Conservation (phyloP, 495 filamentous ascomycete species). For the Xylaria longipes region DNA sequence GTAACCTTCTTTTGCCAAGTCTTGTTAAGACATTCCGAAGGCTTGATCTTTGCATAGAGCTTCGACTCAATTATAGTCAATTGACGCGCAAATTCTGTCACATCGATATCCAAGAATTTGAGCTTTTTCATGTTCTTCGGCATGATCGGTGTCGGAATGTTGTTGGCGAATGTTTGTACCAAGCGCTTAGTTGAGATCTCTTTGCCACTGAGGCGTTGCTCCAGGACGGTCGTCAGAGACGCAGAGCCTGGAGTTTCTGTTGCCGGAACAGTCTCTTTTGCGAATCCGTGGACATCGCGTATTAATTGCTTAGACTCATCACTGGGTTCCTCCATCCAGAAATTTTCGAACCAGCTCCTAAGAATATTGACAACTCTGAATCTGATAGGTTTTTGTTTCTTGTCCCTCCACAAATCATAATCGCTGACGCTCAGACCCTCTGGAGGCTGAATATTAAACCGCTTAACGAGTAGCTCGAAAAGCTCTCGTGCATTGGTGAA, state of each 20-base stretch:
- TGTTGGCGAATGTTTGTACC: conserved; percentile 79
- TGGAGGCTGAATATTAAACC: conserved; percentile 94
- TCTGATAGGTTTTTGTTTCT: conserved; percentile 93
- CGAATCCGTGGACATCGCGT: conserved; percentile 86
- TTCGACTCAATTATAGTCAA: conserved; percentile 96
- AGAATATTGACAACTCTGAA: conserved; percentile 97
- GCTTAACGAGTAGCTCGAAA: conserved; percentile 88
- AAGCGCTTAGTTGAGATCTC: conserved; percentile 86
- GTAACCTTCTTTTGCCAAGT: conserved; percentile 95
- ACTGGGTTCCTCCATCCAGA: conserved; percentile 95
- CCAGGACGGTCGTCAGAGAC: conserved; percentile 80
- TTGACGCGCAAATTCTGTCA: conserved; percentile 93
- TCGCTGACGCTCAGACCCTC: conserved; percentile 76
- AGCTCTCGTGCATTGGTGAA: conserved; percentile 90
- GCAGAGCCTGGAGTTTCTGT: conserved; percentile 88
- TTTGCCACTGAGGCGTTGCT: conserved; percentile 85
- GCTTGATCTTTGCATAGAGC: conserved; percentile 92
- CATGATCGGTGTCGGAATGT: conserved; percentile 85
- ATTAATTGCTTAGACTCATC: conserved; percentile 84
- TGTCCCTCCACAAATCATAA: conserved; percentile 86
- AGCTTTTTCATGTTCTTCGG: conserved; percentile 99
- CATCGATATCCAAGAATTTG: conserved; percentile 97
- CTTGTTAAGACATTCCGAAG: conserved; percentile 96
- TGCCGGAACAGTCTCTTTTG: conserved; percentile 87
- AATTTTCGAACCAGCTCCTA: conserved; percentile 97